Base-by-base conservation (phyloP, 768 basidiomycete genomes). In the Calocera cornea region DNA sequence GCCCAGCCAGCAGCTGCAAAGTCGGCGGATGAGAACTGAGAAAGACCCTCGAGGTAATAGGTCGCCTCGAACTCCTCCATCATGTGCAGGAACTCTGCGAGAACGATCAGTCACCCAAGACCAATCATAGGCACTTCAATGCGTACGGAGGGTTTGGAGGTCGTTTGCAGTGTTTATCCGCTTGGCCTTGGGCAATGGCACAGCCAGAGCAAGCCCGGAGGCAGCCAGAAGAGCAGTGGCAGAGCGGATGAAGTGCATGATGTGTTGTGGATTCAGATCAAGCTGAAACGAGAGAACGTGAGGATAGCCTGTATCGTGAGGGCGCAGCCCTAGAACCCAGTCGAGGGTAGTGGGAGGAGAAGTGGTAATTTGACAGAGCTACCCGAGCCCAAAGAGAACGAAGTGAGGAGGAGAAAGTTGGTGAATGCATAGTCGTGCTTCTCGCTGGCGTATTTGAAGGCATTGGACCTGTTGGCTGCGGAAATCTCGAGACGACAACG, bases 31-130 rank as follows among this genome's bases (percentile, higher is more conserved):
- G 83, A 76, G 80, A 92, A 92, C 72, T 86, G 87, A 14, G 75
- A 65, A 27, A 90, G 77, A 17, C 84, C 88, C 72, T 89, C 82
- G 1, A 77, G 68, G 75, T 92, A 92, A 73, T 91, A 91, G 31
- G 78, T 71, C 14, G 81, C 81, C 75, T 91, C 90, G 17, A 91
- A 78, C 70, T 86, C 83, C 74, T 92, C 90, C 49, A 92, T 79
- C 64, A 88, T 85, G 74, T 85, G 79, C 50, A 89, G 88, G 70
- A 91, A 91, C 73, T 86, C 90, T 91, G 64, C 16, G 14, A n/a
- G 34, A 34, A 41, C n/a, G 34, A 27, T 22, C 16, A 27, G 31
- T 17, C 36, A 7, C 5, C 63, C 16, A 22, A 34, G 22, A 19
- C 8, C 16, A 33, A 14, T 3, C 63, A 19, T 47, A n/a, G 19